Evolutionary conservation across 2,329 filamentous ascomycete species (phyloP), one percentile per base, ranked within the genome.

Genomic region (Helotiales sp.): DNA sequence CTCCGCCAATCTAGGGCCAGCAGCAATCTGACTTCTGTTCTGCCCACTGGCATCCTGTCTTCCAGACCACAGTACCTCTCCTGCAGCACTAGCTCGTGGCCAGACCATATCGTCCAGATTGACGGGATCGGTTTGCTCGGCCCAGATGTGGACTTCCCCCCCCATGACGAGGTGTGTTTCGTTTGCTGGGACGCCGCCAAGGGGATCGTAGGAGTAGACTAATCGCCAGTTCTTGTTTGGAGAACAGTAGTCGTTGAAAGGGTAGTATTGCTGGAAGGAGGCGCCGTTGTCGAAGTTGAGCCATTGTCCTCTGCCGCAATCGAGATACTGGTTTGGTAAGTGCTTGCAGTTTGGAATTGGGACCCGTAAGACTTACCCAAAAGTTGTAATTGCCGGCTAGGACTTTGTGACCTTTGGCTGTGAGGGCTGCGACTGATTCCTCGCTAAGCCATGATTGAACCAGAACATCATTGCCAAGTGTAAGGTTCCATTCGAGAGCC

Each of bases 301-400:
- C 90, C 91, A 96, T 74, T 91, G 86, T 47, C 93, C 93, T 70
- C 90, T 86, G 32, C 93, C 92, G 76, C 93, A 96, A 80, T 96
- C 92, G 61, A 96, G 89, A 75, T 94, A 94, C 89, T 91, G 61
- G 37, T 28, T 50, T 20, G n/a, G n/a, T n/a, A n/a, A n/a, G n/a
- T n/a, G n/a, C n/a, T n/a, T n/a, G n/a, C n/a, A n/a, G n/a, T 62
- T 64, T 70, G 68, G 71, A 72, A 75, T 61, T 30, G 28, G 37
- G 32, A 57, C n/a, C n/a, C n/a, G n/a, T n/a, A n/a, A 11, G 26
- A 5, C 86, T 79, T 79, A 91, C 89, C 89, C 91, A 95, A 77
- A 85, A 91, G 72, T 92, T 88, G 79, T 91, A 93, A 79, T 92
- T 89, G 71, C 91, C 93, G 72, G 87, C 88, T 62, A 96, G 86